These are phyloP conservation scores for Suhomyces kilbournensis DNA, from an alignment of 805 yeast species.

Conservation along the genomic window DNA sequence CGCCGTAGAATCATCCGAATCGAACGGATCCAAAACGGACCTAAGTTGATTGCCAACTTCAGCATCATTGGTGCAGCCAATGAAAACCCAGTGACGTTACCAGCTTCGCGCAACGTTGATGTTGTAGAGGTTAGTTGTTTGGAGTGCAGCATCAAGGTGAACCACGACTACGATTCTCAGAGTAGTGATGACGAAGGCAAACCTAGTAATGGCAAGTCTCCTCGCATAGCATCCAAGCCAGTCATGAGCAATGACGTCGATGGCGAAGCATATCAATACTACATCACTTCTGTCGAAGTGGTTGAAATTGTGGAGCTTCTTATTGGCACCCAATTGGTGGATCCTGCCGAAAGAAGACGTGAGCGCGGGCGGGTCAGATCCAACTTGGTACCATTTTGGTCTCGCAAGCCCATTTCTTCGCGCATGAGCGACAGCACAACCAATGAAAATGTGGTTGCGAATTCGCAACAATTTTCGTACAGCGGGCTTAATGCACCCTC, in stretches of 20 bases:
- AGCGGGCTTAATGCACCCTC: neutral
- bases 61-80: slow-evolving; percentile 51
- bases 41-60: slow-evolving; percentile 47
- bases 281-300: slow-evolving; percentile 66
- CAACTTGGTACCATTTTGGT: slow-evolving; percentile 67
- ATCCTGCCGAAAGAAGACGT: slow-evolving; percentile 51
- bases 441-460: slow-evolving; percentile 1
- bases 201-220: slow-evolving; percentile 3
- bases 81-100: slow-evolving; percentile 41
- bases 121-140: slow-evolving; percentile 61
- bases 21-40: slow-evolving; percentile 51
- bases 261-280: slow-evolving; percentile 35
- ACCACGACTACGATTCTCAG: slow-evolving; percentile 25
- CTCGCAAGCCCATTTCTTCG: slow-evolving; percentile 55
- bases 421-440: slow-evolving; percentile 26
- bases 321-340: slow-evolving; percentile 47
- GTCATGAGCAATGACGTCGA: slow-evolving; percentile 17
- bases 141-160: slow-evolving; percentile 36
- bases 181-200: slow-evolving; percentile 23
- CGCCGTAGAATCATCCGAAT: slow-evolving; percentile 56
- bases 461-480: slow-evolving; percentile 2
- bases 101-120: slow-evolving; percentile 35
- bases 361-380: slow-evolving; percentile 68
- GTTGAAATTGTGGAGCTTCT: slow-evolving; percentile 61
- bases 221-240: slow-evolving; percentile 1